Base-by-base conservation (phyloP, 208 protist genomes). In the Leishmania gerbilli region DNA sequence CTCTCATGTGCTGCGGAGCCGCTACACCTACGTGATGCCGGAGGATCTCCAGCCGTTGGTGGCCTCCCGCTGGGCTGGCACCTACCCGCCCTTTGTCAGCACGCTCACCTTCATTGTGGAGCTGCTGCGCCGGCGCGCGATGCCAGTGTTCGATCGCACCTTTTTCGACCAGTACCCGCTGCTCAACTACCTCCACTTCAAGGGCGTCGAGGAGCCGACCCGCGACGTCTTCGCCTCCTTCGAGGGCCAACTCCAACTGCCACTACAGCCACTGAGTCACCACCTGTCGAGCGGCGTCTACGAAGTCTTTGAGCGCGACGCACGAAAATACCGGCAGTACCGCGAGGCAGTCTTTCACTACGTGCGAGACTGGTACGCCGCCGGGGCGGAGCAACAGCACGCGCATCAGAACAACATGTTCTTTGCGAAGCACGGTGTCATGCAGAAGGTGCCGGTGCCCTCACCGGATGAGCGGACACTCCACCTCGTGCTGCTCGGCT, bases 241-340 rank as follows among this genome's bases (percentile, higher is more conserved):
- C 84, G 94, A 99, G 75, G 95, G 98, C 76, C 88, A 90, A 34
- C 90, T 99, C 31, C 98, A 99, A 81, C 81, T 92, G 11, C 98
- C 98, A 17, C 88, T 99, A 71, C 98, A 99, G 92, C 99, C 99
- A 3, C 92, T 99, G 47, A 93, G 91, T 53, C 97, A 99, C 84
- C 97, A 99, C 87, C 91, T 99, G 27, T 95, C 99, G 56, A 99
- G 96, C 81, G 93, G 93, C 74, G 98, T 98, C 19, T 99, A 99
- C 92, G 99, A 99, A 82, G 95, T 99, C 0, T 99, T 99, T 87
- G 99, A 99, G 93, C 84, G 93, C 60, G 99, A 99, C 86, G 91
- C 97, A 13, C 84, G 95, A 79, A 99, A 99, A 90, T 99, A 99
- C 83, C 42, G 76, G 3, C 88, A 93, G 76, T 99, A 99, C 89